These are phyloP conservation scores for Andrographis paniculata DNA, from an alignment of 305 asterid species.

Conservation along the genomic window DNA sequence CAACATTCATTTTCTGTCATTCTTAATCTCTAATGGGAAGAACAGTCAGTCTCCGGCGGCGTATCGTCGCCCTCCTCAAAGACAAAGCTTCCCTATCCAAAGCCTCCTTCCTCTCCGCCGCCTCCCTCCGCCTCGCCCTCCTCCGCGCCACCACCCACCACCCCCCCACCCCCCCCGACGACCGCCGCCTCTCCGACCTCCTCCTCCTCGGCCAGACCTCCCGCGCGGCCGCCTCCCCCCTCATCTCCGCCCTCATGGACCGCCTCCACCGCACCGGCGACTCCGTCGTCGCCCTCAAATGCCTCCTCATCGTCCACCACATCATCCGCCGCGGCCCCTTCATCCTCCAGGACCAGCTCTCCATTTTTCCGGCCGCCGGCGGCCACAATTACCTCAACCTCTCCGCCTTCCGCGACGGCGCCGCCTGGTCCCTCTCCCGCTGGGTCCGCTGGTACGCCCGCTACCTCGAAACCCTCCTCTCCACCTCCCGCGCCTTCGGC, in stretches of 20 bases:
- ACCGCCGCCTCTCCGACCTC: slow-evolving; percentile 44
- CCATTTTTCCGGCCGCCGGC: slow-evolving; percentile 56
- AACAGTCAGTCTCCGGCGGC: slow-evolving; percentile 30
- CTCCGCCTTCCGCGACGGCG: slow-evolving; percentile 61
- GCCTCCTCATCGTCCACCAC: slow-evolving; percentile 58
- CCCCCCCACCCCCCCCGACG: slow-evolving; percentile 39
- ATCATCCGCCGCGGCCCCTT: slow-evolving; percentile 71
- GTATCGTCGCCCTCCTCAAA: slow-evolving; percentile 54
- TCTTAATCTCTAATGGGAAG: no score
- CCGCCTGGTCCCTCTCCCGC: slow-evolving; percentile 54
- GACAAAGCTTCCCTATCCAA: slow-evolving; percentile 74
- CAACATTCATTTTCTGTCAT: no score
- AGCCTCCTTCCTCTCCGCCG: slow-evolving; percentile 46
- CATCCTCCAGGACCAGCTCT: slow-evolving; percentile 76
- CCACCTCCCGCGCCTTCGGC: slow-evolving; percentile 49
- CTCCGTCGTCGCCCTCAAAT: slow-evolving; percentile 65
- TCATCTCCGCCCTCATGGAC: slow-evolving; percentile 59
- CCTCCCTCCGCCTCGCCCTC: slow-evolving; percentile 56
- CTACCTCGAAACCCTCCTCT: slow-evolving; percentile 54
- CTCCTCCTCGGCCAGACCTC: slow-evolving; percentile 64
- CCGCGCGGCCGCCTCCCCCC: slow-evolving; percentile 67
- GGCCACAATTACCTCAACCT: slow-evolving; percentile 69
- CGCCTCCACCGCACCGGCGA: slow-evolving; percentile 69
- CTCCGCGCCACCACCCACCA: slow-evolving; percentile 72
- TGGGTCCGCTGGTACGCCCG: slow-evolving; percentile 85